Percentiles rank a stretch among this genome's conserved stretches.
phyloP scores from a whole-genome alignment of 352 stramenopile species.

The Phytophthora idaei region DNA sequence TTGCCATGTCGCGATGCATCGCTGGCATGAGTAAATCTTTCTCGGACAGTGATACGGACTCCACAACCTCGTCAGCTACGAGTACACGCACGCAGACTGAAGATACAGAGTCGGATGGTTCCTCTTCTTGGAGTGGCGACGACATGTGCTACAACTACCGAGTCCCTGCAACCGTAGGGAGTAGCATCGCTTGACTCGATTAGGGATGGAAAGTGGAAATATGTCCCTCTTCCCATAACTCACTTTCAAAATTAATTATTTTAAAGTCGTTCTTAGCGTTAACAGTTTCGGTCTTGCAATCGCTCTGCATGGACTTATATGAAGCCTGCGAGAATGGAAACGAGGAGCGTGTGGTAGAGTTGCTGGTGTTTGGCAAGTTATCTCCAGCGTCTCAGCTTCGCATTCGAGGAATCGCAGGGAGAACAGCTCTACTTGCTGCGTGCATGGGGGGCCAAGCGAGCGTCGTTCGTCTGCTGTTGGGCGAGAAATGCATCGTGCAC shows the following conservation, averaged over 20 bases:
- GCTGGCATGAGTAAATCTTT: slow-evolving; percentile 78
- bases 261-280: neutral
- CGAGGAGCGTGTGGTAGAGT: slow-evolving; percentile 80
- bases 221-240: no score
- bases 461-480: slow-evolving; percentile 69
- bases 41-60: slow-evolving; percentile 28
- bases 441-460: slow-evolving; percentile 70
- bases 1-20: slow-evolving; percentile 92
- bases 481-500: slow-evolving; percentile 61
- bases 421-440: slow-evolving; percentile 68
- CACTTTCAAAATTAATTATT: no score
- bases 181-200: neutral
- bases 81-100: slow-evolving; percentile 12
- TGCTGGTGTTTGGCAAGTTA: slow-evolving; percentile 53
- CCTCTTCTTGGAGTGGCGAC: slow-evolving; percentile 22
- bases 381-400: slow-evolving; percentile 26
- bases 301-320: slow-evolving; percentile 67
- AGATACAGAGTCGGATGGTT: slow-evolving; percentile 2
- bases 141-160: slow-evolving; percentile 44
- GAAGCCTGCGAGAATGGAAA: slow-evolving; percentile 86
- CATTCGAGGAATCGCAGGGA: slow-evolving; percentile 51
- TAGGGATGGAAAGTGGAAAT: no score
- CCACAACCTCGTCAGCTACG: slow-evolving; percentile 8
- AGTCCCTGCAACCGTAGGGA: slow-evolving; percentile 5
- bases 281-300: slow-evolving; percentile 18